These are phyloP conservation scores for Solanum aculeatissimum DNA, from an alignment of 305 asterid species.

Conservation along the genomic window DNA sequence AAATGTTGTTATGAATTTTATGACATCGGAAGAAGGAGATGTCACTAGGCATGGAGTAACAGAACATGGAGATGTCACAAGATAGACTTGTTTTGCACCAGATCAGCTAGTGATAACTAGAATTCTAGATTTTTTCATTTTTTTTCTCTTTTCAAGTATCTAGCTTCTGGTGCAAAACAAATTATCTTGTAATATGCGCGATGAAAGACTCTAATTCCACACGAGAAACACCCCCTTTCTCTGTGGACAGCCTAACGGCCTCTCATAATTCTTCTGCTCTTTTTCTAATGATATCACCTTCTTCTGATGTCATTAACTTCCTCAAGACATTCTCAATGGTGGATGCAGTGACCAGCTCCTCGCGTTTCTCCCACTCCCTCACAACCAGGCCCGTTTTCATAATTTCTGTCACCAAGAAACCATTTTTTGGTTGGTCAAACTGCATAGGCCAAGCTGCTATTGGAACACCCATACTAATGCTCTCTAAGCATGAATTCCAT, in stretches of 20 bases:
- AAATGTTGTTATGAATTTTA: too few species aligned
- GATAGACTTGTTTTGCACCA: too few species aligned
- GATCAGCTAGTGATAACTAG: too few species aligned
- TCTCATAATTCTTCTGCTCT: slow-evolving; percentile 28
- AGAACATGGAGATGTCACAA: too few species aligned
- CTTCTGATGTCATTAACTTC: slow-evolving; percentile 28
- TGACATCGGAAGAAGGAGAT: too few species aligned
- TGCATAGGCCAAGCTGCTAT: slow-evolving; percentile 58
- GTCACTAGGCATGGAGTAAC: too few species aligned
- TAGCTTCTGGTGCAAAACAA: not conserved
- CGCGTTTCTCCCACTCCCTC: not conserved
- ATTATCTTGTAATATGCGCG: slow-evolving; percentile 13
- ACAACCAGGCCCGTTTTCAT: not conserved
- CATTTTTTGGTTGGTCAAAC: slow-evolving; percentile 57
- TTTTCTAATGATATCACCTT: slow-evolving; percentile 24
- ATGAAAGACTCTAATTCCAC: slow-evolving; percentile 22
- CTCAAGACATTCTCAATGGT: slow-evolving; percentile 25
- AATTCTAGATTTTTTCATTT: too few species aligned
- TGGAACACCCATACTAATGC: slow-evolving; percentile 43
- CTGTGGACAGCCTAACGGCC: slow-evolving; percentile 14
- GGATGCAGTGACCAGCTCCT: not conserved
- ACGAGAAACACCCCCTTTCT: slow-evolving; percentile 8
- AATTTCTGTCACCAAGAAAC: not conserved
- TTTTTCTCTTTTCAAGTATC: too few species aligned
- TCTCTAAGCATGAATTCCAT: slow-evolving; percentile 48